Base-by-base conservation (phyloP, 495 filamentous ascomycete species). In the Durotheca rogersii region DNA sequence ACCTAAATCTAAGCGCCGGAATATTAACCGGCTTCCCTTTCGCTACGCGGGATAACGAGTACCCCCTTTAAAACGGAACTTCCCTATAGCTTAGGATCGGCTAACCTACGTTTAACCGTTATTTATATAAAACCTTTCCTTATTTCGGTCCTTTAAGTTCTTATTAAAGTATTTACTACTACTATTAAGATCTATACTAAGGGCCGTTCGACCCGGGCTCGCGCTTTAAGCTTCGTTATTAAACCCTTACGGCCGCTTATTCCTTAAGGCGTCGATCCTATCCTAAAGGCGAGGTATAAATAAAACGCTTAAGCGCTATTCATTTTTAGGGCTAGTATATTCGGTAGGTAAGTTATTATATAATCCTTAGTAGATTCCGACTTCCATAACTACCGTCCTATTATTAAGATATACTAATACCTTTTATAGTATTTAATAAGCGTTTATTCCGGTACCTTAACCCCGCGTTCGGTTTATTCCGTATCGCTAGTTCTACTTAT, bases 91-190 rank as follows among this genome's bases (percentile, higher is more conserved):
- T 66, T 81, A 83, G 78, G 77, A 79, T 81, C 78, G 77, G 81
- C 79, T 83, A 77, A 84, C 77, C 73, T 76, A 75, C 80, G 79
- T 81, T 76, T 75, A 82, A 83, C 77, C 80, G 76, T 78, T 83
- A 74, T 82, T 83, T 72, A 80, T 77, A 81, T 75, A 71, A 75
- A 84, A 82, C 81, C 76, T 81, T 84, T 83, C 77, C 75, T 77
- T 75, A 83, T 78, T 82, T 84, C 77, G 81, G 79, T 82, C 79
- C 74, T 82, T 79, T 80, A 83, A 82, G 77, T 81, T 83, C 76
- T 82, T 73, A 82, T 83, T 83, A 81, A 79, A 83, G 74, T 84
- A 84, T 84, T 84, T 84, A 76, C 79, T 84, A 84, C 77, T 84
- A 80, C 78, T 72, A 84, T 80, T 76, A 83, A 84, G 79, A 83